Base-by-base conservation (phyloP, 495 filamentous ascomycete species). In the Hypoxylon fuscum region DNA sequence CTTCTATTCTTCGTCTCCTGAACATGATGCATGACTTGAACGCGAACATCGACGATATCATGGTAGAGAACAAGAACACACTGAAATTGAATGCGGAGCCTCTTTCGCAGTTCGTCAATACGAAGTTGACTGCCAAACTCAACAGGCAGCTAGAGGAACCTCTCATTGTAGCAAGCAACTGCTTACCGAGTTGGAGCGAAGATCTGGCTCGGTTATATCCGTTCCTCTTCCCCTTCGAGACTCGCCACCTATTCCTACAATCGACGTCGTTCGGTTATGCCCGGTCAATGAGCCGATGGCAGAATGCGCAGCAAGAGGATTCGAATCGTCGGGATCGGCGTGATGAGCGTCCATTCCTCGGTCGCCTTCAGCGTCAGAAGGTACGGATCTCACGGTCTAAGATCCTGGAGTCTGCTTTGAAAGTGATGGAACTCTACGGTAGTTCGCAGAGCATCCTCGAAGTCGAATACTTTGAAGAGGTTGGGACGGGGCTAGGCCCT, bases 401-500 rank as follows among this genome's bases (percentile, higher is more conserved):
- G 53, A 97, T 99, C 46, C 81, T 99, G 2, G 96, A 99, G 68
- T 97, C 96, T 20, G 96, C 96, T 0, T 82, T 96, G 68, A 99
- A 98, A 72, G 96, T 99, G n/a, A 97, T 99, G 96, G 95, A 99
- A 62, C 86, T 98, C 5, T 99, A 99, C 71, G 96, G 96, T 1
- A 90, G 91, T 2, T 97, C 93, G 3, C 89, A 95, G 31, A 98
- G 96, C 72, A 88, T 97, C 42, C 80, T 99, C 1, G 96, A 99
- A 68, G 93, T 99, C 15, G 96, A 99, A 69, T 99, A 99, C 68
- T 99, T 98, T 67, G 95, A 98, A 62, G 96, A 99, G 76, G 96
- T 98, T 37, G 96, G 96, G 44, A 98, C 96, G 37, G 96, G 96
- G 34, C 81, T 99, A 38, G 96, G 96, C 0, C 96, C 96, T 12